These are phyloP conservation scores for Scheffersomyces segobiensis DNA, from an alignment of 1,139 yeast species.

Conservation along the genomic window DNA sequence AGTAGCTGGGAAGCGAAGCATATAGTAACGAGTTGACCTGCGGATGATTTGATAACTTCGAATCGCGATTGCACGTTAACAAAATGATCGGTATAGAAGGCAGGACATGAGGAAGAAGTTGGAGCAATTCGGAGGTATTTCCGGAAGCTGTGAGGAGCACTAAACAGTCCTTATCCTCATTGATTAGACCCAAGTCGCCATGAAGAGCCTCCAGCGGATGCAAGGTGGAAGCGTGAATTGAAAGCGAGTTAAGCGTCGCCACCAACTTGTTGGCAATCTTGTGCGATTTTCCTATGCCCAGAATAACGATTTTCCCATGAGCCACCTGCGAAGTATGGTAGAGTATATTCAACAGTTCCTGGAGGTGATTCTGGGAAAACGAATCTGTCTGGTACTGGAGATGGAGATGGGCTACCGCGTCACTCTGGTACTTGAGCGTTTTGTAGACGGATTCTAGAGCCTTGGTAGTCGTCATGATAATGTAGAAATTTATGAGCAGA, in stretches of 20 bases:
- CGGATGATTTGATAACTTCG: constrained; percentile 44
- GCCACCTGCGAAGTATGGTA: constrained; percentile 44
- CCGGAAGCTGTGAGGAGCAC: constrained; percentile 80
- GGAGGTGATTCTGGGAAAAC: constrained; percentile 52
- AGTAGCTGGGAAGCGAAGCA: constrained; percentile 60
- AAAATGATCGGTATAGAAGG: constrained; percentile 54
- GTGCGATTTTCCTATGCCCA: constrained; percentile 84
- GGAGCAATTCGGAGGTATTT: constrained; percentile 72
- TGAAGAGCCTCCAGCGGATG: constrained; percentile 91
- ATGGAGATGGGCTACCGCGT: constrained; percentile 33
- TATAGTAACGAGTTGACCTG: constrained; percentile 54
- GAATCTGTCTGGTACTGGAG: constrained; percentile 32
- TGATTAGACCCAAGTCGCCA: constrained; percentile 79
- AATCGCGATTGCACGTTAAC: constrained; percentile 60
- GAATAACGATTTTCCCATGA: constrained; percentile 69
- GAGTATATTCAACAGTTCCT: constrained; percentile 50
- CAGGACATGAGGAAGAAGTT: constrained; percentile 60
- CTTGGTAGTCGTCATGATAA: constrained; percentile 3
- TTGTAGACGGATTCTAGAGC: constrained; percentile 29
- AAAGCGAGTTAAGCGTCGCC: constrained; percentile 80
- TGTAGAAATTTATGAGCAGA: background rate
- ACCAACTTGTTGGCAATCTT: constrained; percentile 77
- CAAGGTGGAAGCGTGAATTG: constrained; percentile 63
- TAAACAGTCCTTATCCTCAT: constrained; percentile 59
- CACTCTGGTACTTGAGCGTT: constrained; percentile 34